Evolutionary conservation across 768 basidiomycete genomes (phyloP), one percentile per base, ranked within the genome.

Genomic region (Panellus pusillus): DNA sequence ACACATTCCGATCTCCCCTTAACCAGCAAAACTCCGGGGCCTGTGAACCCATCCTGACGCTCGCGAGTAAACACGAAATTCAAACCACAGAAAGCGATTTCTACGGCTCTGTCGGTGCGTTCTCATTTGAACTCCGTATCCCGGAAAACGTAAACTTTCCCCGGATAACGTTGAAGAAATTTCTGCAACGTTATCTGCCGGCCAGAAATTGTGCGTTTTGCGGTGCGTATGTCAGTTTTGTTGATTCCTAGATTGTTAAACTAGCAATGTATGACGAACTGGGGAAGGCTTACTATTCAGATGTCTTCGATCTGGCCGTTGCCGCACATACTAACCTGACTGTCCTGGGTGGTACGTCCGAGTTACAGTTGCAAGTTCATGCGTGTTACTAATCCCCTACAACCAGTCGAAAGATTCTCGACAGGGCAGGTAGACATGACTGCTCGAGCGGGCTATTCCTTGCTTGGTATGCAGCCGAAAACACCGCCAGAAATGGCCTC

Each of bases 31-130:
- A 73, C 31, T 24, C 24, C 24, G 3, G 83, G 81, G 3, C 71
- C 75, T 19, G 71, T 73, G 6, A 88, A 88, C 62, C 86, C 87
- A 81, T 88, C 14, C 79, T 78, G 64, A 66, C 67, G 17, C 71
- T 88, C 44, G 83, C 80, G 20, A 70, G 75, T 62, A 83, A 84
- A 58, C 78, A 85, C 58, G 72, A 75, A 28, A 54, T 86, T 17
- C 68, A 69, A 49, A 79, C 78, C 0, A 70, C 66, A 36, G 68
- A 67, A 35, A 85, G 73, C 52, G 71, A 79, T 52, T 70, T 74
- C 55, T 77, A 72, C 52, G 73, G 67, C 12, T 75, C 70, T 50
- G 51, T 79, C 15, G 69, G 81, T 84, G 56, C 46, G 79, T 71
- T 15, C 3, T 35, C 8, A 14, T 35, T 35, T 9, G 3, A 9